Evolutionary conservation across 2,329 filamentous ascomycete species (phyloP).

Genomic region (Trichophyton rubrum): DNA sequence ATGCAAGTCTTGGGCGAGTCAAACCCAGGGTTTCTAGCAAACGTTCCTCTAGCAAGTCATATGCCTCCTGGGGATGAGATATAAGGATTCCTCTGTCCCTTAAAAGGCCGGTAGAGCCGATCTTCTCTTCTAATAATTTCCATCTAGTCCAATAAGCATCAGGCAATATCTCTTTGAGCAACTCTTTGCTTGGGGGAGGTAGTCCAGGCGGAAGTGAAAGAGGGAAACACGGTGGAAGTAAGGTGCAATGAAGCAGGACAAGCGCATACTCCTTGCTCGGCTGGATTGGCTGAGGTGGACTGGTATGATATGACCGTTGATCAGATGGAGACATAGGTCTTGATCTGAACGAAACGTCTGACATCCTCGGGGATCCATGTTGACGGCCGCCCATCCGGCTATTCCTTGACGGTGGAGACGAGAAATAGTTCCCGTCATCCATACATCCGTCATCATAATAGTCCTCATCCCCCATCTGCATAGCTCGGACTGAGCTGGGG

Average conservation of each 20-base stretch:
- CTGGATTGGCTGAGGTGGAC: constrained; percentile 19
- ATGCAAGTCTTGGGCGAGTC: constrained; percentile 42
- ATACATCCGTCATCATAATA: constrained; percentile 21
- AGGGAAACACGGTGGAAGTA: constrained; percentile 39
- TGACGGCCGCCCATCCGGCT: constrained; percentile 5
- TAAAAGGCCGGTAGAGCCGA: constrained; percentile 40
- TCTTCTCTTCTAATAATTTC: constrained; percentile 44
- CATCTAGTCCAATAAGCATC: constrained; percentile 33
- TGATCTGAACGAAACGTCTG: constrained; percentile 23
- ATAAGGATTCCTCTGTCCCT: constrained; percentile 48
- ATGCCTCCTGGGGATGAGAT: constrained; percentile 50
- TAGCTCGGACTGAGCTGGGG: constrained; percentile 33
- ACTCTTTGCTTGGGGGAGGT: constrained; percentile 25
- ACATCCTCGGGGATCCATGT: constrained; percentile 15
- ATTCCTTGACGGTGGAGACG: constrained; percentile 19
- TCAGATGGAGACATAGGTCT: constrained; percentile 23
- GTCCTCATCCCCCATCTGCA: constrained; percentile 22
- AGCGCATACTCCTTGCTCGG: constrained; percentile 42
- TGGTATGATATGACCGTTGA: constrained; percentile 23
- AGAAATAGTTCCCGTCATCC: constrained; percentile 28
- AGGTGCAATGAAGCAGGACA: constrained; percentile 48
- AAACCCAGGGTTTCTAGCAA: constrained; percentile 49
- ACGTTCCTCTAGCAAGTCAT: constrained; percentile 50
- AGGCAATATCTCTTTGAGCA: constrained; percentile 41
- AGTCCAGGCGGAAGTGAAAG: constrained; percentile 34